These are phyloP conservation scores for Albifimbria verrucaria DNA, from an alignment of 2,329 filamentous ascomycete genomes.

Conservation along the genomic window DNA sequence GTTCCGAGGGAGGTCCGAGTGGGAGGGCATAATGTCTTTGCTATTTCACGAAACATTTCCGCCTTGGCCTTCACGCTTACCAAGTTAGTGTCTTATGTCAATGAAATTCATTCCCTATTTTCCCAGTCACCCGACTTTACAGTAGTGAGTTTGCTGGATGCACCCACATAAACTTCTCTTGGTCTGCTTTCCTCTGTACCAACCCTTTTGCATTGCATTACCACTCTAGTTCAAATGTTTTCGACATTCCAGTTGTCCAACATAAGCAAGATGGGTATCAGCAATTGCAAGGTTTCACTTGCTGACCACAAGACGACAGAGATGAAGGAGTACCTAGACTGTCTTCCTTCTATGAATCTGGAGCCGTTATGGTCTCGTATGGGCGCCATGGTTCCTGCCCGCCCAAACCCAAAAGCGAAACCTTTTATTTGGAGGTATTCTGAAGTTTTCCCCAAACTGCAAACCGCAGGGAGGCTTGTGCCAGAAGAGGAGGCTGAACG, in stretches of 20 bases:
- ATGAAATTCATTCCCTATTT: neutral
- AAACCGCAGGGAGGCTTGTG: slow-evolving; percentile 30
- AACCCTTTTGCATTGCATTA: too few species aligned
- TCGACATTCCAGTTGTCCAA: too few species aligned
- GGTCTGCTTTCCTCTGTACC: too few species aligned
- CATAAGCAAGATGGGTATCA: neutral
- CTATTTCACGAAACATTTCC: neutral
- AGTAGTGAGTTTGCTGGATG: neutral
- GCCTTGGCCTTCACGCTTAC: neutral
- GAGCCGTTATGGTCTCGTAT: slow-evolving; percentile 49
- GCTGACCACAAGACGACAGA: slow-evolving; percentile 14
- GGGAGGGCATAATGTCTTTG: too few species aligned
- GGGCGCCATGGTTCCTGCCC: slow-evolving; percentile 41
- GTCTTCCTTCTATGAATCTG: slow-evolving; percentile 25
- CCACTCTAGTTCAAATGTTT: too few species aligned
- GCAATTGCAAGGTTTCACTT: slow-evolving; percentile 1
- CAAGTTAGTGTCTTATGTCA: neutral
- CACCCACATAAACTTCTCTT: too few species aligned
- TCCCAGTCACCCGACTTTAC: neutral
- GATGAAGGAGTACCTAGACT: slow-evolving; percentile 24
- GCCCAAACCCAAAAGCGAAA: slow-evolving; percentile 38
- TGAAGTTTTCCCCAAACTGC: slow-evolving; percentile 29
- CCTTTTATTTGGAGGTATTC: slow-evolving; percentile 38
- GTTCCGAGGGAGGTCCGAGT: neutral
- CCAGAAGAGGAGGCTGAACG: slow-evolving; percentile 38